Conservation (phyloP, 805 yeast genomes). For the Kodamaea laetipori region DNA sequence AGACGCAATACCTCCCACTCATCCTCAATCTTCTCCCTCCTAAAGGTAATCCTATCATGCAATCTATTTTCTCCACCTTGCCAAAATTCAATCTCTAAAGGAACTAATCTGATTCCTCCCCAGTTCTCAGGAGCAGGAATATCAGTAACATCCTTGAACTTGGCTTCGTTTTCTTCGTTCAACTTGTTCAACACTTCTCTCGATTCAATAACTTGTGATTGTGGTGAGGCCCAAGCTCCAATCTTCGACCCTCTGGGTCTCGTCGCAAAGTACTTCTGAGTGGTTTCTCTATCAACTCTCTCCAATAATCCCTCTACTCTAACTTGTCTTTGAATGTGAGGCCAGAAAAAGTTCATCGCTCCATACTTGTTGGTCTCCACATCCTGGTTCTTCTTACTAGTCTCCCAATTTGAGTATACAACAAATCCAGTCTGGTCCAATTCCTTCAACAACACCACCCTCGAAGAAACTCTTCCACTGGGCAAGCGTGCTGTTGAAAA, state of each 20-base stretch:
- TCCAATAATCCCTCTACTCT: slow-evolving; percentile 87
- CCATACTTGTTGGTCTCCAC: slow-evolving; percentile 73
- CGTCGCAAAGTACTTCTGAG: slow-evolving; percentile 76
- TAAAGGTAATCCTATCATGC: slow-evolving; percentile 83
- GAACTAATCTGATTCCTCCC: slow-evolving; percentile 92
- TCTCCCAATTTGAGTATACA: slow-evolving; percentile 88
- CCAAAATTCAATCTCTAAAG: slow-evolving; percentile 94
- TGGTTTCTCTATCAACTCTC: slow-evolving; percentile 68
- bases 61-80: slow-evolving; percentile 90
- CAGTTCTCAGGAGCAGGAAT: slow-evolving; percentile 92
- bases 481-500: slow-evolving; percentile 90
- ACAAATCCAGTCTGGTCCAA: slow-evolving; percentile 83
- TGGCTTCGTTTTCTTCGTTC: slow-evolving; percentile 49
- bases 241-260: slow-evolving; percentile 92
- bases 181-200: slow-evolving; percentile 65
- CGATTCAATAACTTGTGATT: slow-evolving; percentile 58
- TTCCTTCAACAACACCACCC: slow-evolving; percentile 87
- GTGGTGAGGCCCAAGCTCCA: slow-evolving; percentile 98
- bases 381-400: slow-evolving; percentile 80
- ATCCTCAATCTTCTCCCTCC: slow-evolving; percentile 49
- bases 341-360: slow-evolving; percentile 90
- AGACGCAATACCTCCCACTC: slow-evolving; percentile 69
- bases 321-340: slow-evolving; percentile 84
- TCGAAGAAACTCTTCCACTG: slow-evolving; percentile 83
- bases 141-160: slow-evolving; percentile 61